Conservation (phyloP, 2,329 filamentous ascomycete genomes). For the Sclerotinia nivalis region DNA sequence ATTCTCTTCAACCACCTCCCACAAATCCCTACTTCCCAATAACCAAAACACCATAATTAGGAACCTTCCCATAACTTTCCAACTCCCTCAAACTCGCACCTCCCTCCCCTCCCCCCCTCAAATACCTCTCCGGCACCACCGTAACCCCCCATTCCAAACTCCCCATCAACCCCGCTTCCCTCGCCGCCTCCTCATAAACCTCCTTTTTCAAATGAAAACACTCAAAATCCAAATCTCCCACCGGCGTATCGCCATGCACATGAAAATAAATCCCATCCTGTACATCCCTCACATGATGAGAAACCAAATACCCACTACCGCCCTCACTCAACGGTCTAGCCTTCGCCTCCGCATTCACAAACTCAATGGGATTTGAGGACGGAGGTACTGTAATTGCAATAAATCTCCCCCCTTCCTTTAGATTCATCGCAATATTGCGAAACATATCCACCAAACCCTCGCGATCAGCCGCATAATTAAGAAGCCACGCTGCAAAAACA, state of each 20-base stretch:
- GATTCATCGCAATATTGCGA: constrained; percentile 41
- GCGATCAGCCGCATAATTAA: constrained; percentile 43
- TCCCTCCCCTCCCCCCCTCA: constrained; percentile 31
- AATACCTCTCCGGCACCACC: constrained; percentile 33
- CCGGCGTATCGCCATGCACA: constrained; percentile 28
- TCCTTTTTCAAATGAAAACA: constrained; percentile 39
- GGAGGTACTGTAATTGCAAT: constrained; percentile 39
- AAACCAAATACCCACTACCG: constrained; percentile 30
- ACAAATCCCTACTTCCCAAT: constrained; percentile 30
- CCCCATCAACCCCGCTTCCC: constrained; percentile 38
- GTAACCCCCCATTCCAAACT: constrained; percentile 36
- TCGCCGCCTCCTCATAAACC: constrained; percentile 39
- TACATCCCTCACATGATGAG: constrained; percentile 29
- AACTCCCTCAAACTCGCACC: constrained; percentile 35
- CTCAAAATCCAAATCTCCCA: constrained; percentile 35
- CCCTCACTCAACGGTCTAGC: constrained; percentile 27
- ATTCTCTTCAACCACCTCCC: neutral
- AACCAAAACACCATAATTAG: constrained; percentile 35
- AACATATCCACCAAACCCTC: constrained; percentile 42
- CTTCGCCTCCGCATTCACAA: constrained; percentile 29
- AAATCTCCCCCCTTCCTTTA: constrained; percentile 43
- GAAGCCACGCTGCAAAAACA: constrained; percentile 43
- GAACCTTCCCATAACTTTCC: constrained; percentile 34
- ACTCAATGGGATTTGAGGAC: constrained; percentile 33
- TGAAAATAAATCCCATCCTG: constrained; percentile 32